phyloP scores from a whole-genome alignment of 2,329 filamentous ascomycete species.

The Claviceps lovelessii region DNA sequence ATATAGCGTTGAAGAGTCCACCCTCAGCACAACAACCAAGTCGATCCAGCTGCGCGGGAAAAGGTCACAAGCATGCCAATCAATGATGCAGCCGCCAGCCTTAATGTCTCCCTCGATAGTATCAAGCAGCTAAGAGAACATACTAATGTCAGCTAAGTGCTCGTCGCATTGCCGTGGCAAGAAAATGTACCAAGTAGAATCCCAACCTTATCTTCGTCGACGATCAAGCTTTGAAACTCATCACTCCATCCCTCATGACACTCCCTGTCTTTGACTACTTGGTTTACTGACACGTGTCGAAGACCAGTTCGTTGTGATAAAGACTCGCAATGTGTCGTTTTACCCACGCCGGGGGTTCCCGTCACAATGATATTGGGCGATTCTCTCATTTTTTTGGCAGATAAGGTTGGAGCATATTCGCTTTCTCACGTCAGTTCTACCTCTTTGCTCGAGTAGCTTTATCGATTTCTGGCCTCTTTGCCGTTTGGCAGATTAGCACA shows the following conservation, averaged over 20 bases:
- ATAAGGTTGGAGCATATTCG: too few species aligned
- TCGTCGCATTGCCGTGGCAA: neutral
- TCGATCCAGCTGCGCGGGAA: slow-evolving; percentile 93
- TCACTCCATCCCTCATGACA: slow-evolving; percentile 85
- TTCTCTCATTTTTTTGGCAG: slow-evolving; percentile 23
- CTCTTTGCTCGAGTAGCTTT: neutral
- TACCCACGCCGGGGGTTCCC: slow-evolving; percentile 88
- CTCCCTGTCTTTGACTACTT: slow-evolving; percentile 74
- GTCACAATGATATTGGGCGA: slow-evolving; percentile 87
- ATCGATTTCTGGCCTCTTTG: neutral
- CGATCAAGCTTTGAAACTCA: slow-evolving; percentile 74
- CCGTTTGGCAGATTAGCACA: neutral
- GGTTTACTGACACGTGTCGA: slow-evolving; percentile 75
- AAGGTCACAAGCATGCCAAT: slow-evolving; percentile 96
- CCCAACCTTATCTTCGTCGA: slow-evolving; percentile 85
- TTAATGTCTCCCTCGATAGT: slow-evolving; percentile 70
- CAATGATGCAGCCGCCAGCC: slow-evolving; percentile 73
- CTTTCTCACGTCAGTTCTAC: neutral
- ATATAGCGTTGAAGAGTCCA: slow-evolving; percentile 66
- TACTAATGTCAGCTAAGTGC: slow-evolving; percentile 7
- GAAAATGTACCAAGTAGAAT: neutral
- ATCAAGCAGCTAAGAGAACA: slow-evolving; percentile 53
- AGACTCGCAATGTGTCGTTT: slow-evolving; percentile 80
- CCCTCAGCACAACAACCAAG: slow-evolving; percentile 79
- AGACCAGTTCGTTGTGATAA: slow-evolving; percentile 64